These are phyloP conservation scores for Plasmopara viticola DNA, from an alignment of 352 stramenopile genomes.

Conservation along the genomic window DNA sequence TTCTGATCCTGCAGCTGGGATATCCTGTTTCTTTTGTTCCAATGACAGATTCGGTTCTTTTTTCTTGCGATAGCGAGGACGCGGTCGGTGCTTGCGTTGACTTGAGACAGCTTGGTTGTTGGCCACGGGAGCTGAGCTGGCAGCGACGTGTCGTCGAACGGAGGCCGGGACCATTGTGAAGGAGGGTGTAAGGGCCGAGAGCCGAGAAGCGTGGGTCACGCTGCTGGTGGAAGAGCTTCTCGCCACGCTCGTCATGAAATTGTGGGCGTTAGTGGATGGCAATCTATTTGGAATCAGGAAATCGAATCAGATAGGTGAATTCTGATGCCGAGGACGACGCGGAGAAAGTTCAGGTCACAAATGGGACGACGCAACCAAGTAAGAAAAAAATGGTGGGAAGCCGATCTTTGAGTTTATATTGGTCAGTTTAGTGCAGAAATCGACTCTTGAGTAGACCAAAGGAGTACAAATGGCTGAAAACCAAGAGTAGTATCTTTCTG, in stretches of 20 bases:
- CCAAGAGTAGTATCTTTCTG: too few species aligned
- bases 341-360: too few species aligned
- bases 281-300: too few species aligned
- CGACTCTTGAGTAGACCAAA: too few species aligned
- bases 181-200: conserved; percentile 12
- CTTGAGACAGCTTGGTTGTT: conserved; percentile 4
- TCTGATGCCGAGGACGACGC: too few species aligned
- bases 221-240: conserved; percentile 14
- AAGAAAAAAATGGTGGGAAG: too few species aligned
- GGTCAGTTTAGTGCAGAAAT: too few species aligned
- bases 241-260: conserved; percentile 17
- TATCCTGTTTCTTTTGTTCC: not conserved
- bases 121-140: not conserved
- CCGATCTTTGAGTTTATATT: too few species aligned
- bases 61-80: conserved; percentile 25
- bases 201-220: conserved; percentile 13
- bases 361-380: too few species aligned
- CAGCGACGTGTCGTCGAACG: conserved; percentile 13
- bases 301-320: too few species aligned
- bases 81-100: conserved; percentile 11
- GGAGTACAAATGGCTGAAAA: too few species aligned
- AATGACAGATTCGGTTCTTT: not conserved
- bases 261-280: too few species aligned
- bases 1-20: conserved; percentile 6
- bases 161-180: conserved; percentile 30